A percentile compares a stretch with the other conserved stretches of the same genome.
phyloP scores from a whole-genome alignment of 2,329 filamentous ascomycete genomes.

The Ceratocystis eucalypticola region DNA sequence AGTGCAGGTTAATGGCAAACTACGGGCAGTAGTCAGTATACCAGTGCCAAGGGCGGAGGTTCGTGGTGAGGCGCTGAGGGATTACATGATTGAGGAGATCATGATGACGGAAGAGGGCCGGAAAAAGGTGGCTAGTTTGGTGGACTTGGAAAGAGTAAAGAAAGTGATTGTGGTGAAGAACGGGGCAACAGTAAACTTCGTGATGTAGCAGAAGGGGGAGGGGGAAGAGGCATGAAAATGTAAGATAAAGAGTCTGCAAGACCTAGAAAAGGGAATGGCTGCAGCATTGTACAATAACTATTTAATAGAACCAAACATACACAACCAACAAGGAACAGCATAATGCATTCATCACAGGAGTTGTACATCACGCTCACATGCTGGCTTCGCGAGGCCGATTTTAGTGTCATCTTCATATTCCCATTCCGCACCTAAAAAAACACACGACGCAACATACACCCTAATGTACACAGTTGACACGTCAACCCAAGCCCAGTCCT shows the following conservation, averaged over 20 bases:
- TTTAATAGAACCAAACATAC: background rate
- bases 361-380: background rate
- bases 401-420: slow-evolving; percentile 16
- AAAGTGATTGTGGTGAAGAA: slow-evolving; percentile 52
- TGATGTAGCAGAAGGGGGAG: slow-evolving; percentile 31
- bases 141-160: slow-evolving; percentile 40
- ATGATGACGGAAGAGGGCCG: slow-evolving; percentile 49
- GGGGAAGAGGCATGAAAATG: background rate
- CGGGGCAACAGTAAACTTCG: slow-evolving; percentile 63
- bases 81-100: slow-evolving; percentile 50
- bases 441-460: slow-evolving; percentile 5
- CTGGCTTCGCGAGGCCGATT: background rate
- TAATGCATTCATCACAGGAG: no score
- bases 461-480: slow-evolving; percentile 19
- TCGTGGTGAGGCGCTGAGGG: slow-evolving; percentile 30
- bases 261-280: no score
- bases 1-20: slow-evolving; percentile 69
- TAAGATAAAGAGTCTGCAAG: background rate
- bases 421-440: slow-evolving; percentile 13
- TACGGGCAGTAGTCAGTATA: slow-evolving; percentile 55
- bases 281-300: slow-evolving; percentile 3
- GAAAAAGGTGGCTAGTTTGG: slow-evolving; percentile 33
- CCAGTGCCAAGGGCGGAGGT: slow-evolving; percentile 33
- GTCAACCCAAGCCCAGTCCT: slow-evolving; percentile 4
- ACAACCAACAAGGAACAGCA: no score